A percentile compares a stretch with the other conserved stretches of the same genome.
Conservation (phyloP, 768 basidiomycete species). For the Serendipita sp. region DNA sequence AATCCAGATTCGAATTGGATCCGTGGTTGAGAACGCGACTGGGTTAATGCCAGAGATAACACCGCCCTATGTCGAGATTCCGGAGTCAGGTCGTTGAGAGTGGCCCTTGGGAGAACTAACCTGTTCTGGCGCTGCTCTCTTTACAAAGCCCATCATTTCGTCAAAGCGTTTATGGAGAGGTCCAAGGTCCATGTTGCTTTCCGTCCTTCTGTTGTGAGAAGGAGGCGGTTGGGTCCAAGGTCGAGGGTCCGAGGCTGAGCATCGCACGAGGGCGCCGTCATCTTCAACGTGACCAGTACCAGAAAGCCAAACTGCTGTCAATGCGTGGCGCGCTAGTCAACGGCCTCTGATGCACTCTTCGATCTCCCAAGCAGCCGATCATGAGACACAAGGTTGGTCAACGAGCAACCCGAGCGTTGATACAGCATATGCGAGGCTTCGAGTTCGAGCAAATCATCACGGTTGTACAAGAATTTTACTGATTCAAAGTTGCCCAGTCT, state of each 20-base stretch:
- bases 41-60: slow-evolving; percentile 65
- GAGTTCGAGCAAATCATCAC: too few species aligned
- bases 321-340: too few species aligned
- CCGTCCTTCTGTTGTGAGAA: background rate
- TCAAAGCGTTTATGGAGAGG: slow-evolving; percentile 20
- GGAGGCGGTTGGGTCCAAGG: slow-evolving; percentile 6
- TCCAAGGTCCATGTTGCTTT: slow-evolving; percentile 33
- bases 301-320: too few species aligned
- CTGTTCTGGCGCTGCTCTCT: slow-evolving; percentile 35
- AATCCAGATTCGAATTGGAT: slow-evolving; percentile 66
- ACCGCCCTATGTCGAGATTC: slow-evolving; percentile 37
- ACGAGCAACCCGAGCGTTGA: too few species aligned
- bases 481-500: too few species aligned
- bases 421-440: too few species aligned
- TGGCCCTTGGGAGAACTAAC: slow-evolving; percentile 17
- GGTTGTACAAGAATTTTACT: too few species aligned
- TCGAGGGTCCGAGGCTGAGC: background rate
- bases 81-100: background rate
- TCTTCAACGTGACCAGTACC: too few species aligned
- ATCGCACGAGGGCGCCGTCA: background rate
- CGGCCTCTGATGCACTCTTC: too few species aligned
- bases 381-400: too few species aligned
- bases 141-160: slow-evolving; percentile 19
- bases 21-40: slow-evolving; percentile 39
- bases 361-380: too few species aligned